Evolutionary conservation across 177 flowering plant genomes (phyloP), one percentile per base, ranked within the genome.

Genomic region (Tripterygium wilfordii): DNA sequence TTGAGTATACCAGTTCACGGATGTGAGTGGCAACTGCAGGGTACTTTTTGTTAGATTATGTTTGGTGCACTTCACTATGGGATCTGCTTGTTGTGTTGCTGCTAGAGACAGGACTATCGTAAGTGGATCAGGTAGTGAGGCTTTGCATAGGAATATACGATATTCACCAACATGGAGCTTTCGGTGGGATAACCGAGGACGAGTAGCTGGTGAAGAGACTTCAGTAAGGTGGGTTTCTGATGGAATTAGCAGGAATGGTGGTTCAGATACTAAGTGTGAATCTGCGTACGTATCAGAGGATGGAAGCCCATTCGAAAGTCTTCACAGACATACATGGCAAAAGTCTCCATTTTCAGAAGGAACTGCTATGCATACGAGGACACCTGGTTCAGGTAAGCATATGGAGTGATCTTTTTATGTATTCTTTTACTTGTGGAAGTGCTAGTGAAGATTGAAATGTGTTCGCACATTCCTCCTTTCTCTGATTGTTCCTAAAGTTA

Each of bases 141-240:
- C 54, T 40, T 41, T 72, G 39, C 72, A 67, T 33, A 69, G 88
- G 62, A 77, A 70, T 64, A 51, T 64, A 16, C 54, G 75, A 36
- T 55, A 72, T 64, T 87, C 96, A 16, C 91, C 96, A 12, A 67
- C 82, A 0, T 87, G 96, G 96, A 78, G 88, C 56, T 76, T 83
- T 56, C 75, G 76, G 18, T 87, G 91, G 96, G 96, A 87, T 61
- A 74, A 79, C 51, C 62, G 91, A 53, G 74, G 82, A 41, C 77
- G 88, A 23, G 91, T 87, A 36, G 88, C 86, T 0, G 91, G 85
- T 23, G 96, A 79, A 67, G 85, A 76, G 18, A 63, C 74, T 35
- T 63, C 77, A 35, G 39, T 63, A 5, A 60, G 58, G 56, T 74
- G 74, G 77, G 51, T 61, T 43, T 63, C 78, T 38, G 74, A 69